Base-by-base conservation (phyloP, 176 grass and related monocot species). In the Chrysopogon serrulatus region DNA sequence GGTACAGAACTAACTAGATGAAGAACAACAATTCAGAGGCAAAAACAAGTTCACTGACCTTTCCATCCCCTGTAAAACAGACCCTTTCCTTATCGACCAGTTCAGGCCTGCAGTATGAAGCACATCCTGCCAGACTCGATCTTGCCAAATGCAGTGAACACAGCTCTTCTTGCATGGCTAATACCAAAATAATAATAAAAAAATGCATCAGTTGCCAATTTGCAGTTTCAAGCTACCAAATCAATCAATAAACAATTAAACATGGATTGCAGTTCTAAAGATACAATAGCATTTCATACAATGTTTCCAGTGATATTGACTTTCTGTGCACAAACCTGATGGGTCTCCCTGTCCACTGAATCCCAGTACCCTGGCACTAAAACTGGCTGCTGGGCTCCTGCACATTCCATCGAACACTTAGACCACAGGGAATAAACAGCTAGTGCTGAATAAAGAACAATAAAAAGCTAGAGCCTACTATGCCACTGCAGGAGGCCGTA, bases 371-470 rank as follows among this genome's bases (percentile, higher is more conserved):
- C 47, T 67, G 83, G 13, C 18, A 45, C 79, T 43, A n/a, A n/a
- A 73, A 57, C 57, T 67, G 79, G 24, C 44, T 57, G 44, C 12
- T 72, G 65, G 66, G 30, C 10, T 79, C 79, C 88, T 86, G 73
- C 10, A 5, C 75, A 83, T 82, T 86, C 60, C 66, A 83, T 74
- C 79, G 60, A 83, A 86, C 36, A 30, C 14, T 88, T n/a, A n/a
- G n/a, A n/a, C n/a, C n/a, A n/a, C n/a, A n/a, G n/a, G n/a, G n/a
- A n/a, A n/a, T n/a, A n/a, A n/a, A n/a, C n/a, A n/a, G n/a, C n/a
- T n/a, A n/a, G n/a, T n/a, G n/a, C n/a, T n/a, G n/a, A n/a, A n/a
- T n/a, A n/a, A n/a, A n/a, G n/a, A n/a, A n/a, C n/a, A n/a, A n/a
- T n/a, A n/a, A n/a, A n/a, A n/a, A n/a, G n/a, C n/a, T n/a, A n/a